phyloP scores from a whole-genome alignment of 306 rosid species.

The Lathyrus oleraceus region DNA sequence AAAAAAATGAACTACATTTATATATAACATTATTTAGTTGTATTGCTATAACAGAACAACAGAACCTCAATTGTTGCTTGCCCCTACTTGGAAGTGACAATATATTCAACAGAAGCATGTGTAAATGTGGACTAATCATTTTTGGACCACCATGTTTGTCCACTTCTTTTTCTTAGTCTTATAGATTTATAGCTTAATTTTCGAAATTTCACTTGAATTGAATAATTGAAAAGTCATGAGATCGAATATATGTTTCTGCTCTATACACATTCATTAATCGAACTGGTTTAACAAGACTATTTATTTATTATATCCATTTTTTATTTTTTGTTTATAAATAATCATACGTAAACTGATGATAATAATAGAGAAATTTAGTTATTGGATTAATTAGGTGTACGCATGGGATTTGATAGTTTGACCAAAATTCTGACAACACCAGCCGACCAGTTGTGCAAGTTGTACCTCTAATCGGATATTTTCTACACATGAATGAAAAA shows the following conservation, averaged over 20 bases:
- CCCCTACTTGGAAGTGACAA: constrained; percentile 23
- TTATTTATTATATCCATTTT: no score
- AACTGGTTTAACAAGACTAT: no score
- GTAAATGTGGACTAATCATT: constrained; percentile 36
- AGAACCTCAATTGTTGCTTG: constrained; percentile 12
- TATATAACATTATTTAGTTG: constrained; percentile 13
- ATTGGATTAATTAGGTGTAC: not conserved
- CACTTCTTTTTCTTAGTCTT: not conserved
- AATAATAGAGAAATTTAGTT: not conserved
- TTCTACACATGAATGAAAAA: no score
- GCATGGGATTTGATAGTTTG: not conserved
- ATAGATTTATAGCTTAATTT: no score
- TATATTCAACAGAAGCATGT: constrained; percentile 26
- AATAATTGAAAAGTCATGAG: no score
- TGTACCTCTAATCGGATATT: no score
- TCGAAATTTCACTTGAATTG: no score
- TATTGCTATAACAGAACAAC: not conserved
- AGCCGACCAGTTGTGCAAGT: not conserved
- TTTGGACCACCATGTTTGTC: constrained; percentile 19
- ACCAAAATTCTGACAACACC: constrained; percentile 11
- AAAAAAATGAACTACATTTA: not conserved
- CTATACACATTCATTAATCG: no score
- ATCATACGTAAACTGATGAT: no score
- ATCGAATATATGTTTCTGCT: no score
- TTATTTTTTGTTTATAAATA: no score